Evolutionary conservation across 306 rosid species (phyloP), one percentile per base, ranked within the genome.

Genomic region (Calophaca sinica): DNA sequence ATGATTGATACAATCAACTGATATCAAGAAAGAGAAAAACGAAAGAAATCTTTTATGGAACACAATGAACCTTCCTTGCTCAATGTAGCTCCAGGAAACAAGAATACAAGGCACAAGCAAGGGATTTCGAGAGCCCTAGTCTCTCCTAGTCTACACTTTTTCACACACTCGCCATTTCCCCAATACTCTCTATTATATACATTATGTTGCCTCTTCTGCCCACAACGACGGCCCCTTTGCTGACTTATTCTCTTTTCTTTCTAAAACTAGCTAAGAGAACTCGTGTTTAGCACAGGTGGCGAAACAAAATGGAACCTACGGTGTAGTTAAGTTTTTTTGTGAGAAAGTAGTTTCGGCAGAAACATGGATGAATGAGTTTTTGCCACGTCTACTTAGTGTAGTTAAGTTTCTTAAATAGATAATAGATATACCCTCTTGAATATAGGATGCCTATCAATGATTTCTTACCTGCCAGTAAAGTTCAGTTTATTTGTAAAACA

Each of bases 381-480:
- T n/a, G n/a, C n/a, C n/a, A n/a, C n/a, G n/a, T n/a, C n/a, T n/a
- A n/a, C n/a, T n/a, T n/a, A n/a, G n/a, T n/a, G n/a, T n/a, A n/a
- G n/a, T n/a, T n/a, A n/a, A n/a, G n/a, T n/a, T n/a, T n/a, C n/a
- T n/a, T n/a, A n/a, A n/a, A n/a, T n/a, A n/a, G n/a, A n/a, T n/a
- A n/a, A n/a, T n/a, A n/a, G n/a, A 42, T 42, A 42, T 42, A 7
- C 48, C 48, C 48, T 42, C 11, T 8, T 41, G 0, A 41, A 2
- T 42, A 42, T 7, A 42, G 11, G 11, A 52, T 0, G 31, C 59
- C 8, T 52, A 5, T 71, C 10, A n/a, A 76, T 44, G 68, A 36
- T 50, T 50, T 71, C 59, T 13, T 5, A 48, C 62, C 15, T 48
- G 54, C 63, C 61, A 48, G 2, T 28, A 36, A 60, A 49, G 35